Evolutionary conservation across 2,329 filamentous ascomycete genomes (phyloP).

Genomic region (Penicillium verrucosum): DNA sequence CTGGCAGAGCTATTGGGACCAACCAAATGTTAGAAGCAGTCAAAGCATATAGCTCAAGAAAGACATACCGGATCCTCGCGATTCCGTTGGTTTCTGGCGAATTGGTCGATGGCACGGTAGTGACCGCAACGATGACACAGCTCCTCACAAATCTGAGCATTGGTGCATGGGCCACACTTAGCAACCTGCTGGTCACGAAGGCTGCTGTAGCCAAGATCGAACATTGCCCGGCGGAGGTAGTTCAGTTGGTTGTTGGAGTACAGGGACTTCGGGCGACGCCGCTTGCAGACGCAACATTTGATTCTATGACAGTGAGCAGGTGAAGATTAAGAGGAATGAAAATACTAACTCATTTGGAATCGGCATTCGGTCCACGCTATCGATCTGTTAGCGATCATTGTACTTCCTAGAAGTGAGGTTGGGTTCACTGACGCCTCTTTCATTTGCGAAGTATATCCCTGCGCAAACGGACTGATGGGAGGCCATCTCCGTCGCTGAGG

Average conservation of each 20-base stretch:
- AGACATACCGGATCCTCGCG: conserved; percentile 1
- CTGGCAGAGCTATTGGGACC: neutral
- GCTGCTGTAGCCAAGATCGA: neutral
- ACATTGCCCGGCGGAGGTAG: conserved; percentile 3
- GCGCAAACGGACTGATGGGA: neutral
- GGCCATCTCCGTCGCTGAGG: neutral
- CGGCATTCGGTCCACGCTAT: neutral
- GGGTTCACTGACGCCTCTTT: neutral
- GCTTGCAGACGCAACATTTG: conserved; percentile 7
- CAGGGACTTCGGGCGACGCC: neutral
- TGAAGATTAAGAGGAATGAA: neutral
- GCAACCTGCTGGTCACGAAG: neutral
- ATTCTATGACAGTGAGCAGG: neutral
- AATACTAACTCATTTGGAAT: conserved; percentile 4
- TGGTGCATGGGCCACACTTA: conserved; percentile 4
- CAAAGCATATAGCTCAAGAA: no score
- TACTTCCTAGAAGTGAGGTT: neutral
- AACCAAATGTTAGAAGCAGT: neutral
- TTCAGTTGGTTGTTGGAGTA: conserved; percentile 3
- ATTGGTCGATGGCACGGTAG: conserved; percentile 2
- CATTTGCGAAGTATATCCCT: neutral
- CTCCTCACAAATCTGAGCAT: neutral
- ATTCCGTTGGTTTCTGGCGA: conserved; percentile 6
- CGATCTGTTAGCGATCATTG: neutral
- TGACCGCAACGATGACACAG: conserved; percentile 4